Evolutionary conservation across 192 early-diverging fungal genomes (phyloP), one percentile per base, ranked within the genome.

Genomic region (Linnemannia hyalina): DNA sequence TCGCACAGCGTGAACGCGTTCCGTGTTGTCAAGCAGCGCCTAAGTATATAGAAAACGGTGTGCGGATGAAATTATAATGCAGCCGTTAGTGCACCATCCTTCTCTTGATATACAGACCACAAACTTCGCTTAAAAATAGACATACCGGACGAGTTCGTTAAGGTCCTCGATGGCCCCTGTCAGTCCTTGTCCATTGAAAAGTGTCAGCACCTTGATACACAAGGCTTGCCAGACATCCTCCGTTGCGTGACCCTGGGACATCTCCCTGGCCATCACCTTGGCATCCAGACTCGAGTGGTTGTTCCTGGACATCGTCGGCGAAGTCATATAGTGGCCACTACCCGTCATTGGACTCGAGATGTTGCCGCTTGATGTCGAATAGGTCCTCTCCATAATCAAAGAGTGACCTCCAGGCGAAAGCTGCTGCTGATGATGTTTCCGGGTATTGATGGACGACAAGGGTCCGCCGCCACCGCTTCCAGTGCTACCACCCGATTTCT

Each of bases 121-220:
- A n/a, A 10, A 32, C 49, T 22, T 32, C 0, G 23, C 13, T 68
- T 23, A 5, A 68, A 70, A 69, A 36, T 57, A 29, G 47, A 49
- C 26, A 70, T 89, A 96, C 95, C 92, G 89, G 46, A 97, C 93
- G 49, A 95, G 86, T 38, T 96, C 96, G 70, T 95, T 96, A 74
- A 95, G 81, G 73, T 98, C 96, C 83, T 98, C 97, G 69, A 98
- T 95, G 7, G 93, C 87, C 20, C 96, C 94, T 54, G 94, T 92
- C 70, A 98, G 75, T 0, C 95, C 92, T 80, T 97, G 95, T 22
- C 97, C 97, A 70, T 96, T 97, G 78, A 98, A 98, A 71, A 98
- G 82, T 2, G 97, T 96, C 70, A 98, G 81, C 5, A 98, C 94
- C 29, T 93, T 92, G 35, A 91, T 88, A 35, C 94, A 93, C 4